Conservation (phyloP, 1,139 yeast genomes). For the Nadsonia commutata region DNA sequence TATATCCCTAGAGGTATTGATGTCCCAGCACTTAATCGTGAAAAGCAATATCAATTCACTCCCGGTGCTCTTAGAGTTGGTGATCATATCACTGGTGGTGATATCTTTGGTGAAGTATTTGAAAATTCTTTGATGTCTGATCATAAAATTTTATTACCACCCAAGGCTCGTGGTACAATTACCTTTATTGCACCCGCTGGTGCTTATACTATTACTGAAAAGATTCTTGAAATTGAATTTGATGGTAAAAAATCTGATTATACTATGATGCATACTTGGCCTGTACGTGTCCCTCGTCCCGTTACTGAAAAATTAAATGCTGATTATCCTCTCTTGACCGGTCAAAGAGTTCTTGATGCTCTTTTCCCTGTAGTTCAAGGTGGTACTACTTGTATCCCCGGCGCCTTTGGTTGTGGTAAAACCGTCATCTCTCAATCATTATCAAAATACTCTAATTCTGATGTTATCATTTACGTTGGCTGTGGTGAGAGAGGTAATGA, state of each 20-base stretch:
- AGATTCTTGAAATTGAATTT: constrained; percentile 83
- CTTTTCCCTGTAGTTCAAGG: constrained; percentile 99
- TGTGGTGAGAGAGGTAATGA: constrained; percentile 94
- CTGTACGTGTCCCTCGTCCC: constrained; percentile 98
- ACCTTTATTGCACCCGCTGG: constrained; percentile 82
- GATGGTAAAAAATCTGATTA: constrained; percentile 71
- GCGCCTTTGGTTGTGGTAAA: constrained; percentile 99
- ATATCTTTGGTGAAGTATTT: constrained; percentile 82
- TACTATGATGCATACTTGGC: constrained; percentile 98
- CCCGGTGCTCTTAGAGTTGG: constrained; percentile 76
- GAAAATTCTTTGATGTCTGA: constrained; percentile 86
- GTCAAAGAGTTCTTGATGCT: constrained; percentile 96
- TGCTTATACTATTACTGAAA: constrained; percentile 78
- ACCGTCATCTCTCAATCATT: constrained; percentile 96
- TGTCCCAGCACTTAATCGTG: constrained; percentile 83
- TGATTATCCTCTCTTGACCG: constrained; percentile 88
- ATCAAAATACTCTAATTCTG: constrained; percentile 94
- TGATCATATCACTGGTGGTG: constrained; percentile 97
- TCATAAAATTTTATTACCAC: constrained; percentile 90
- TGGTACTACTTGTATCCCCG: constrained; percentile 99
- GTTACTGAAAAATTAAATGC: constrained; percentile 89
- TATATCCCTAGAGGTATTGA: constrained; percentile 98
- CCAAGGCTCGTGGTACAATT: constrained; percentile 96
- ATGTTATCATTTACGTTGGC: constrained; percentile 76
- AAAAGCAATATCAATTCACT: constrained; percentile 67